These are phyloP conservation scores for Pseudozyma tsukubaensis DNA, from an alignment of 1,284 basidiomycete species.

Conservation along the genomic window DNA sequence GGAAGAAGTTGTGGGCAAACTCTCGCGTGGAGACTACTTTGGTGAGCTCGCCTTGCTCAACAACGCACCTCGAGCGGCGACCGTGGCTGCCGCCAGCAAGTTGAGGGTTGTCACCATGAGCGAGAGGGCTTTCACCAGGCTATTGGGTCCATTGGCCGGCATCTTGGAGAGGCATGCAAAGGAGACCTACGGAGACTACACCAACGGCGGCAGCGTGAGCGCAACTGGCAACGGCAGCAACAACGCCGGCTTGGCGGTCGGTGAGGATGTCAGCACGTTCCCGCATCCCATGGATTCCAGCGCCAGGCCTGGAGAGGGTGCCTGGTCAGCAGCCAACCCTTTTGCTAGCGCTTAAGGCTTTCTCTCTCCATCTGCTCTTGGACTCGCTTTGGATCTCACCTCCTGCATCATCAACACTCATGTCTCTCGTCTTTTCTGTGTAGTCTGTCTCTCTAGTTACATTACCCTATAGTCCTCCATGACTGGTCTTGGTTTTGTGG, in stretches of 20 bases:
- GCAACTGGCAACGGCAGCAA: background rate
- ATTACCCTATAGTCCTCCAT: no score
- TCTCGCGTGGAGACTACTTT: conserved; percentile 95
- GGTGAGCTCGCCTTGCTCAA: conserved; percentile 89
- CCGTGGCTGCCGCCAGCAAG: conserved; percentile 79
- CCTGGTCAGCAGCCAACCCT: conserved; percentile 41
- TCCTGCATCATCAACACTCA: no score
- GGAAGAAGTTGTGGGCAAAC: conserved; percentile 74
- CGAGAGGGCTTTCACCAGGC: conserved; percentile 90
- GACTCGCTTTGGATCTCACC: no score
- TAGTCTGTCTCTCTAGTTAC: no score
- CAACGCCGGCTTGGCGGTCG: conserved; percentile 9
- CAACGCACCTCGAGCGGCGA: conserved; percentile 88
- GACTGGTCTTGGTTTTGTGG: no score
- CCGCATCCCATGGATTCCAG: conserved; percentile 43
- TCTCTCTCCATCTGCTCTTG: background rate
- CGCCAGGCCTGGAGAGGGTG: conserved; percentile 46
- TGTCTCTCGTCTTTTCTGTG: no score
- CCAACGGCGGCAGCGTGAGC: background rate
- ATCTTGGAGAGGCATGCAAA: conserved; percentile 85
- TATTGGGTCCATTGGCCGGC: conserved; percentile 88
- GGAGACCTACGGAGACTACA: conserved; percentile 61
- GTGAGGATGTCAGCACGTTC: conserved; percentile 2
- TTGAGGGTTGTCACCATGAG: conserved; percentile 84
- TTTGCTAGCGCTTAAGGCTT: conserved; percentile 34